Evolutionary conservation across 1,139 yeast species (phyloP).

Genomic region (Saccharomyces pastorianus): DNA sequence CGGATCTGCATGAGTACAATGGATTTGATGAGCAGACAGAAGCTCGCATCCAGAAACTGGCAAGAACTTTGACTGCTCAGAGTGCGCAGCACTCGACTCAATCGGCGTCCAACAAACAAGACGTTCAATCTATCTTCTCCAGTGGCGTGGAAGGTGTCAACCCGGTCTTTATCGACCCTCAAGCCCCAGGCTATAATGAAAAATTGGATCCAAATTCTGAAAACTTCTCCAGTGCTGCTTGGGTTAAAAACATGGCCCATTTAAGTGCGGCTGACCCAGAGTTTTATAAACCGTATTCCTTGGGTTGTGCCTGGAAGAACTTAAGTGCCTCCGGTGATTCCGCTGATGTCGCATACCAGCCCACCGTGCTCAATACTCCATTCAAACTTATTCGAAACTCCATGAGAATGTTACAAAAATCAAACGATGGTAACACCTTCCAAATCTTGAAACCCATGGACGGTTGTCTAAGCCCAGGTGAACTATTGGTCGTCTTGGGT

Average conservation of each 20-base stretch:
- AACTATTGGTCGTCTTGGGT: slow-evolving; percentile 63
- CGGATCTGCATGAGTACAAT: slow-evolving; percentile 10
- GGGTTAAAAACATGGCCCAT: slow-evolving; percentile 63
- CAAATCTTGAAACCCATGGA: slow-evolving; percentile 59
- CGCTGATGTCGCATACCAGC: slow-evolving; percentile 68
- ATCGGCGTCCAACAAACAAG: not conserved
- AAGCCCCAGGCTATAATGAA: slow-evolving; percentile 33
- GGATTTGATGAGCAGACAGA: slow-evolving; percentile 16
- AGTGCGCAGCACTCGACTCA: not conserved
- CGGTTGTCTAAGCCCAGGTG: slow-evolving; percentile 58
- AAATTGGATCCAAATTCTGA: slow-evolving; percentile 45
- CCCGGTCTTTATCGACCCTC: slow-evolving; percentile 7
- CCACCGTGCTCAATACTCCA: slow-evolving; percentile 51
- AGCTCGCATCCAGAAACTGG: slow-evolving; percentile 11
- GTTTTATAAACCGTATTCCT: slow-evolving; percentile 48
- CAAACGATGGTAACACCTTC: slow-evolving; percentile 29
- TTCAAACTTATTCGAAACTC: slow-evolving; percentile 15
- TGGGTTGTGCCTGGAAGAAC: slow-evolving; percentile 61
- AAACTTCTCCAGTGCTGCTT: slow-evolving; percentile 51
- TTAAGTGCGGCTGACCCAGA: slow-evolving; percentile 50
- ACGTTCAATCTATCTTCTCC: slow-evolving; percentile 1
- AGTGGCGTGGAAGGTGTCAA: slow-evolving; percentile 4
- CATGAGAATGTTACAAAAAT: slow-evolving; percentile 20
- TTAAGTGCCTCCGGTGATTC: slow-evolving; percentile 67
- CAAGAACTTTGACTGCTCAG: slow-evolving; percentile 9